Conservation (phyloP, 306 rosid genomes). For the Sophora flavescens region DNA sequence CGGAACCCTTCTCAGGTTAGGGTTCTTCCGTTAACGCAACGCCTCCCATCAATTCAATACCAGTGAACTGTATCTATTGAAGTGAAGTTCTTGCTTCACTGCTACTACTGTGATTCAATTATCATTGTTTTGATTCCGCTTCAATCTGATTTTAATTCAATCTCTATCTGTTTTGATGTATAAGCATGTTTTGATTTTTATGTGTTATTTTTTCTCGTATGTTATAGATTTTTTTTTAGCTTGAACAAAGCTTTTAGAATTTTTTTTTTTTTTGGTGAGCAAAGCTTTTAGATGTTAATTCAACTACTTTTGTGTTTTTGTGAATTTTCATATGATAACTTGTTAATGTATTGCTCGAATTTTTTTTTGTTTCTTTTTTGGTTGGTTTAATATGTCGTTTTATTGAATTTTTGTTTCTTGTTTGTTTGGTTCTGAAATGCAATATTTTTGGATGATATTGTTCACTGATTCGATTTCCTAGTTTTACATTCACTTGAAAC, state of each 20-base stretch:
- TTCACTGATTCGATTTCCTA: constrained; percentile 18
- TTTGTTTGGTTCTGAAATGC: constrained; percentile 8
- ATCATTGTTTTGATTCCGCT: constrained; percentile 7
- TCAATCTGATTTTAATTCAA: neutral
- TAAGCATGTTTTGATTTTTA: neutral
- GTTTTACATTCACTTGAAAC: constrained; percentile 11
- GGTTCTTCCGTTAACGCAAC: neutral
- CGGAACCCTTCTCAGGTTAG: constrained; percentile 58
- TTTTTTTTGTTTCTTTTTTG: neutral
- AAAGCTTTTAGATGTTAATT: neutral
- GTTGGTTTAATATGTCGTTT: neutral
- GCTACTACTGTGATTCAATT: neutral
- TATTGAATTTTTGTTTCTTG: neutral
- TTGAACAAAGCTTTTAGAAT: neutral
- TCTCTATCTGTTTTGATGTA: neutral
- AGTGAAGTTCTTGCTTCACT: constrained; percentile 4
- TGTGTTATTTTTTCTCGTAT: neutral
- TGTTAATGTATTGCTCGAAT: neutral
- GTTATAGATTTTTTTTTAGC: neutral
- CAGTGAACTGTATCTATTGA: neutral
- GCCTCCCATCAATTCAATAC: neutral
- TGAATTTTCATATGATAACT: neutral
- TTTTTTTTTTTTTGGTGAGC: too few relatives aligned
- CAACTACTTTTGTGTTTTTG: neutral
- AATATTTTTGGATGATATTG: neutral